These are phyloP conservation scores for Populus trichocarpa DNA, from an alignment of 441 rosid genomes.

Conservation along the genomic window DNA sequence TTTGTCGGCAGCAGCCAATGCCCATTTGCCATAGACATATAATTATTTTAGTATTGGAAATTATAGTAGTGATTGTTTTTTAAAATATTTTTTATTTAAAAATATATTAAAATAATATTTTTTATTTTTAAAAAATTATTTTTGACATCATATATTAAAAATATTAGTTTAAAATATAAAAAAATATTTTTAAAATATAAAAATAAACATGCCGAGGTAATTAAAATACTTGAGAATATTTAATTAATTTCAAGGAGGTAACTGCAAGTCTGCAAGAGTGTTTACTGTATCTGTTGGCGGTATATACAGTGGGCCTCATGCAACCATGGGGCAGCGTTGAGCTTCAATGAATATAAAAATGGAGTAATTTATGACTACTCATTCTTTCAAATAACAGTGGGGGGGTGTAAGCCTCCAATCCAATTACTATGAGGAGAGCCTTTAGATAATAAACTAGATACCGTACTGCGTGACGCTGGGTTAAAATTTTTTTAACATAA, in stretches of 20 bases:
- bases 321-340: neutral
- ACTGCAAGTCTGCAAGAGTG: neutral
- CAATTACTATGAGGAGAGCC: neutral
- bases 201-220: too few relatives aligned
- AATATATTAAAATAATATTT: too few relatives aligned
- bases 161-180: too few relatives aligned
- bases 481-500: too few relatives aligned
- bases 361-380: neutral
- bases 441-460: neutral
- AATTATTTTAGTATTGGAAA: too few relatives aligned
- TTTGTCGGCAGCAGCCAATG: neutral
- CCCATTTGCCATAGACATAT: neutral
- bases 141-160: too few relatives aligned
- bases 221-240: neutral
- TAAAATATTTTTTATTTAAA: too few relatives aligned
- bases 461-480: too few relatives aligned
- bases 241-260: neutral
- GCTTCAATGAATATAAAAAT: neutral
- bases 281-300: neutral
- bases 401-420: neutral
- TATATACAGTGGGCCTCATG: neutral
- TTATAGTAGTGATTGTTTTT: too few relatives aligned
- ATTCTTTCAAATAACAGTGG: neutral
- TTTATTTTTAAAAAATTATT: too few relatives aligned
- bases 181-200: too few relatives aligned